phyloP scores from a whole-genome alignment of 2,329 filamentous ascomycete genomes.

The Lecanicillium sp. region DNA sequence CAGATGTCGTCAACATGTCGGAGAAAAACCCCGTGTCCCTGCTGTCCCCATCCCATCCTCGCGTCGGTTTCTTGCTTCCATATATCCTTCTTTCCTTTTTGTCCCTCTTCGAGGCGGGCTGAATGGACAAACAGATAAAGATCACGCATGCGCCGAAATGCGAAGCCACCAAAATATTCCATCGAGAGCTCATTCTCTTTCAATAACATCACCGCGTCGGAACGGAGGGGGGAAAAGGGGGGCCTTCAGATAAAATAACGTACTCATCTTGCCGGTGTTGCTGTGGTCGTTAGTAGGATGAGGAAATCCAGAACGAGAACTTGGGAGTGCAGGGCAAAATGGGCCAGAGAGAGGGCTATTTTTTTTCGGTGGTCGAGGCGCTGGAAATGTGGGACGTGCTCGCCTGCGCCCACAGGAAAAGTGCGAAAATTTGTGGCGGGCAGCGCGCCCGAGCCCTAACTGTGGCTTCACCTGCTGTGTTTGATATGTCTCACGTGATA shows the following conservation, averaged over 20 bases:
- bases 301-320: conserved; percentile 17
- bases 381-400: not conserved
- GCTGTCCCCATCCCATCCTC: no score
- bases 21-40: no score
- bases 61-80: no score
- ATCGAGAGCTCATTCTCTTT: no score
- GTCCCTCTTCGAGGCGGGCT: no score
- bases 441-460: conserved; percentile 29
- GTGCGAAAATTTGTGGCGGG: conserved; percentile 1
- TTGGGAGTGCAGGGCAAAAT: conserved; percentile 11
- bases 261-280: conserved; percentile 54
- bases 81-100: no score
- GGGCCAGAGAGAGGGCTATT: conserved; percentile 16
- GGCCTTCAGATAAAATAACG: conserved; percentile 30
- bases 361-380: conserved; percentile 30
- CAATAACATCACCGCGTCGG: conserved; percentile 5
- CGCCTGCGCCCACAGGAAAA: conserved; percentile 3
- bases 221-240: no score
- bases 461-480: conserved; percentile 16
- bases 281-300: conserved; percentile 33
- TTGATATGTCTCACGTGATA: conserved; percentile 26
- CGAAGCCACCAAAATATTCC: no score
- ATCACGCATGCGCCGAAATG: no score
- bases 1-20: no score
- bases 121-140: no score